Conservation (phyloP, 1,284 basidiomycete genomes). For the Rhodotorula glutinis region DNA sequence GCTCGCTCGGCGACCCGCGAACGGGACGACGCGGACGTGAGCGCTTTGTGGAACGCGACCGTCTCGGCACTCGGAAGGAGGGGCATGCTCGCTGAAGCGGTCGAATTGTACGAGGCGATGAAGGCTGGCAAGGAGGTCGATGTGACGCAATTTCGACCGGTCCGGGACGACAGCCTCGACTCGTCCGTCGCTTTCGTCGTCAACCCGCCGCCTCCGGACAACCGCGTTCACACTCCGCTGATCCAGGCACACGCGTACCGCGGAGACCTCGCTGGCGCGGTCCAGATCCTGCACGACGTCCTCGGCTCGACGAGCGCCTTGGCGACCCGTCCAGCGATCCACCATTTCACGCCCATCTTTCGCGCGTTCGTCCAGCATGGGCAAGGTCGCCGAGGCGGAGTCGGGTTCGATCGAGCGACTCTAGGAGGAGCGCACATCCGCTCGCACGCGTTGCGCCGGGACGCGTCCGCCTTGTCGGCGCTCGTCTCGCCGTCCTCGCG, state of each 20-base stretch:
- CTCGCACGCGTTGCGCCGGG: conserved; percentile 1
- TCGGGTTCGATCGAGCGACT: neutral
- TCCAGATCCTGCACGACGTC: conserved; percentile 23
- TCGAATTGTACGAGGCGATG: conserved; percentile 25
- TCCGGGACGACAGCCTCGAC: neutral
- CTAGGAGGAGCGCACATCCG: conserved; percentile 2
- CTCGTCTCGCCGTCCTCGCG: neutral
- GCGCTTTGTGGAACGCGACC: conserved; percentile 19
- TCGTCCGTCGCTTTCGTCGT: neutral
- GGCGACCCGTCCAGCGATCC: conserved; percentile 1
- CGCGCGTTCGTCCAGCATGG: conserved; percentile 28
- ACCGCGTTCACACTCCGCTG: conserved; percentile 15
- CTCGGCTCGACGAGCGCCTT: neutral
- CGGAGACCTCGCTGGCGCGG: conserved; percentile 26
- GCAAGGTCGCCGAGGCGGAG: too few relatives aligned
- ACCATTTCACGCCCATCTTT: conserved; percentile 30
- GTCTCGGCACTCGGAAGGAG: conserved; percentile 18
- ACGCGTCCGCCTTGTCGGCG: neutral
- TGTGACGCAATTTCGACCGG: conserved; percentile 7
- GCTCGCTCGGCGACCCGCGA: neutral
- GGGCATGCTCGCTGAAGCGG: conserved; percentile 18
- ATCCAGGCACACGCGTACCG: conserved; percentile 25
- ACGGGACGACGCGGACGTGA: neutral
- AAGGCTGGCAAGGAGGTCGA: conserved; percentile 8
- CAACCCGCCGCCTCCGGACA: conserved; percentile 12